Percentiles rank a stretch among this genome's conserved stretches.
Conservation (phyloP, 441 rosid species). For the Eruca vesicaria region DNA sequence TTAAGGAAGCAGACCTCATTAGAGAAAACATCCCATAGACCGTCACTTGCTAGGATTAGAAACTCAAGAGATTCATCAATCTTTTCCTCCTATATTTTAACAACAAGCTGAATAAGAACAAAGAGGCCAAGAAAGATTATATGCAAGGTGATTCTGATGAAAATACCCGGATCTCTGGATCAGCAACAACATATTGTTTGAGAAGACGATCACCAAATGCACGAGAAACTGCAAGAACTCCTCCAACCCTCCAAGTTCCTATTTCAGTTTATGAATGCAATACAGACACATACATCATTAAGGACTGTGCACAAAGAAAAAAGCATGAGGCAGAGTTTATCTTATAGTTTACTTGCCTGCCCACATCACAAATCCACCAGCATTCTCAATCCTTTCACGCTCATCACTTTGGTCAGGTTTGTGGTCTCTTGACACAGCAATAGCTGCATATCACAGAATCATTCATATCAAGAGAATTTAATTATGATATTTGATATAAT, state of each 20-base stretch:
- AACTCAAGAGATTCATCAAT: slow-evolving; percentile 82
- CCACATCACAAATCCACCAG: slow-evolving; percentile 99
- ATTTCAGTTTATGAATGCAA: neutral
- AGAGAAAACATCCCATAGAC: slow-evolving; percentile 88
- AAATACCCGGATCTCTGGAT: slow-evolving; percentile 87
- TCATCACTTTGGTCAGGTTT: slow-evolving; percentile 95
- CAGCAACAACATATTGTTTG: slow-evolving; percentile 95
- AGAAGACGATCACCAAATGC: slow-evolving; percentile 93
- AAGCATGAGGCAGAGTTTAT: neutral
- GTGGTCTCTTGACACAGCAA: slow-evolving; percentile 94
- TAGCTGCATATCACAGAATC: slow-evolving; percentile 44
- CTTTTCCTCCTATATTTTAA: slow-evolving; percentile 64
- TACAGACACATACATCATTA: neutral
- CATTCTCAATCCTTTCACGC: slow-evolving; percentile 88
- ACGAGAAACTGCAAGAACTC: slow-evolving; percentile 96
- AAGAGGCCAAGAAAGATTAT: neutral
- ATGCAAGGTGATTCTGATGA: neutral
- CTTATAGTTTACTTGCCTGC: slow-evolving; percentile 55
- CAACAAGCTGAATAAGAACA: neutral
- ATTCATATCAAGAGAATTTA: neutral
- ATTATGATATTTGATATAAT: neutral
- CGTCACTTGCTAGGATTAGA: slow-evolving; percentile 93
- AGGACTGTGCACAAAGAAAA: neutral
- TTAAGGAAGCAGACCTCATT: slow-evolving; percentile 56
- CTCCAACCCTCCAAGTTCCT: slow-evolving; percentile 99